Base-by-base conservation (phyloP, 305 asterid genomes). In the Fraxinus floribunda region DNA sequence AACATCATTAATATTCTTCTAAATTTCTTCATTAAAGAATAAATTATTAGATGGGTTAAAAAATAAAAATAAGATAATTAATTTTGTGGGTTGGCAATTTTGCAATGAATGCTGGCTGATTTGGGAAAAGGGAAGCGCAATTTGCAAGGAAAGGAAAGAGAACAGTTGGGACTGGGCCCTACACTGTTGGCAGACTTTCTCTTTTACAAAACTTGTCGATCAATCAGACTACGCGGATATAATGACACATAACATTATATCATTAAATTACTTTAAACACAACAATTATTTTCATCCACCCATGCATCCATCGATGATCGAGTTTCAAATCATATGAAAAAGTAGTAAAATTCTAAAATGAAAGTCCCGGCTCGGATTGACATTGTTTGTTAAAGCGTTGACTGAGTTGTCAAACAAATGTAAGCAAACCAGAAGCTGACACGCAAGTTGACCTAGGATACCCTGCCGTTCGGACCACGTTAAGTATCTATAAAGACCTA, bases 81-180 rank as follows among this genome's bases (percentile, higher is more conserved):
- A 26, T 26, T 26, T 26, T 26, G 29, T 26, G 1, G 29, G 85
- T 84, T 85, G 86, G 86, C 75, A 84, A 71, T 80, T 84, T 32
- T 52, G 85, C 82, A 78, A 76, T 60, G 79, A 66, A 81, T 83
- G 82, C 87, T 88, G 81, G 87, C 81, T 71, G 22, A 13, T 4
- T 79, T 7, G 86, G 84, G 82, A 83, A 85, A 84, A 81, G 89
- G 81, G 64, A 32, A 81, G 84, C 85, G 82, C 82, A 83, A 81
- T 78, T 81, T 84, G 90, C 83, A 57, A 85, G 83, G 75, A 71
- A 35, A 62, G 30, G 62, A 38, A 80, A 75, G 24, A 74, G 64
- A 52, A 39, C 90, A 84, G 87, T 80, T 87, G 90, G 84, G 34
- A 15, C 1, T 82, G 84, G 89, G 90, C 16, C 92, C 94, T 91